Evolutionary conservation across 768 basidiomycete genomes (phyloP).

Genomic region (Rhodosporidiobolus sp.): DNA sequence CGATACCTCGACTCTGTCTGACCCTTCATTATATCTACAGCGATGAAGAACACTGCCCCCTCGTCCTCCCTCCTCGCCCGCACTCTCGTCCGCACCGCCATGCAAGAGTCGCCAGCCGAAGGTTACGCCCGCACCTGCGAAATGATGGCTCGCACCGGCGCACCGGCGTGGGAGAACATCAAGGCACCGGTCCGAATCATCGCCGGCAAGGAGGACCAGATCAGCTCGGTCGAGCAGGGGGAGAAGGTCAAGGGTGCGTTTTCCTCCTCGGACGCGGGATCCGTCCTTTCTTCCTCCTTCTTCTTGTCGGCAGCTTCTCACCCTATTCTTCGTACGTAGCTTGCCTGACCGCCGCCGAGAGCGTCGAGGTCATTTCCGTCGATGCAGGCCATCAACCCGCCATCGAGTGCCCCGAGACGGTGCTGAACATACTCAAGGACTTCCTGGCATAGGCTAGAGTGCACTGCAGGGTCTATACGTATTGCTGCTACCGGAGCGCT

Average conservation of each 20-base stretch:
- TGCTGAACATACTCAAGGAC: conserved; percentile 42
- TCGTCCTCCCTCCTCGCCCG: neutral
- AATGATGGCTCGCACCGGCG: neutral
- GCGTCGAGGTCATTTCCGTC: neutral
- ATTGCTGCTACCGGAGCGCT: too few relatives aligned
- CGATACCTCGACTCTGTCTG: too few relatives aligned
- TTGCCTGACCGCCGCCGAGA: neutral
- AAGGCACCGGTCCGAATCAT: neutral
- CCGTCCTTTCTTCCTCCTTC: too few relatives aligned
- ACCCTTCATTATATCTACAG: neutral
- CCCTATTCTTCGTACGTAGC: neutral
- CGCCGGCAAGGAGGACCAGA: conserved; percentile 6
- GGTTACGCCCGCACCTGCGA: conserved; percentile 11
- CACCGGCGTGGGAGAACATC: conserved; percentile 4
- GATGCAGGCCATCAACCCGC: conserved; percentile 17
- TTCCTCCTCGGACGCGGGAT: too few relatives aligned
- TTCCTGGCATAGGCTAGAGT: conserved; percentile 47
- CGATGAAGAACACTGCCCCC: conserved; percentile 9
- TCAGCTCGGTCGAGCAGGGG: neutral
- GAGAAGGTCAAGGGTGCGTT: neutral
- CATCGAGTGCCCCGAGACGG: conserved; percentile 28
- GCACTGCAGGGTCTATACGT: too few relatives aligned
- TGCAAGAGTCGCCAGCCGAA: conserved; percentile 4
- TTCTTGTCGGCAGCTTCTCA: neutral
- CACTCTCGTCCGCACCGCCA: conserved; percentile 4